Conservation (phyloP, 1,284 basidiomycete genomes). For the Ceratobasidium sp. region DNA sequence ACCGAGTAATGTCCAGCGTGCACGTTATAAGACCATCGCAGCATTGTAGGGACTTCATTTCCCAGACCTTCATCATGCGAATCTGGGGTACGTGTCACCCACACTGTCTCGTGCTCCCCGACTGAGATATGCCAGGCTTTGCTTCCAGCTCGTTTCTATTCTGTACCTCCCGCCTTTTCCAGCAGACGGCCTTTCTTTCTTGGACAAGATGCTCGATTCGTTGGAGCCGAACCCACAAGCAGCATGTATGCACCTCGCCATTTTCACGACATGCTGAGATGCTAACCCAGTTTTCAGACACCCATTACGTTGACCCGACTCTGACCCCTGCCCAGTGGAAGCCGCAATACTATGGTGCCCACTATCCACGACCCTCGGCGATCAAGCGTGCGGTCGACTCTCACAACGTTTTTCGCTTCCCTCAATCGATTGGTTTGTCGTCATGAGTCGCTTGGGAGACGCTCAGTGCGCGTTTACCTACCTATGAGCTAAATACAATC, state of each 20-base stretch:
- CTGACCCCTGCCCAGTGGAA: constrained; percentile 42
- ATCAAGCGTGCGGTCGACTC: constrained; percentile 42
- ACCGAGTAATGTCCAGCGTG: not conserved
- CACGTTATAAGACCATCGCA: not conserved
- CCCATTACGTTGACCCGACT: constrained; percentile 30
- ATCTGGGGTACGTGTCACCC: too few relatives aligned
- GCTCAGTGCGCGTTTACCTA: constrained; percentile 4
- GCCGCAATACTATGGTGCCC: constrained; percentile 2
- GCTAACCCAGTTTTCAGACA: constrained; percentile 1
- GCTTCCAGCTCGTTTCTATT: not conserved
- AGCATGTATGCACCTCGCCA: constrained; percentile 5
- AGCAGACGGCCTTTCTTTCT: constrained; percentile 1
- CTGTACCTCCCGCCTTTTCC: not conserved
- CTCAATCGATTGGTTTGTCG: constrained; percentile 41
- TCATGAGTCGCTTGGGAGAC: not conserved
- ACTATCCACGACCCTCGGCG: constrained; percentile 15
- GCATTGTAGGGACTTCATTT: not conserved
- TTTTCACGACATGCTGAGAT: not conserved
- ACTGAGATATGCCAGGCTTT: too few relatives aligned
- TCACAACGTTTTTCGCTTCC: constrained; percentile 43
- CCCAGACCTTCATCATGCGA: not conserved
- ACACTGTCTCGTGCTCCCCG: too few relatives aligned
- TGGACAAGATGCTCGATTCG: not conserved
- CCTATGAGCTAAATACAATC: not conserved
- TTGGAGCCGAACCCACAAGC: constrained; percentile 39